phyloP scores from a whole-genome alignment of 176 grass and related monocot species.

The Rhipidocladum racemiflorum region DNA sequence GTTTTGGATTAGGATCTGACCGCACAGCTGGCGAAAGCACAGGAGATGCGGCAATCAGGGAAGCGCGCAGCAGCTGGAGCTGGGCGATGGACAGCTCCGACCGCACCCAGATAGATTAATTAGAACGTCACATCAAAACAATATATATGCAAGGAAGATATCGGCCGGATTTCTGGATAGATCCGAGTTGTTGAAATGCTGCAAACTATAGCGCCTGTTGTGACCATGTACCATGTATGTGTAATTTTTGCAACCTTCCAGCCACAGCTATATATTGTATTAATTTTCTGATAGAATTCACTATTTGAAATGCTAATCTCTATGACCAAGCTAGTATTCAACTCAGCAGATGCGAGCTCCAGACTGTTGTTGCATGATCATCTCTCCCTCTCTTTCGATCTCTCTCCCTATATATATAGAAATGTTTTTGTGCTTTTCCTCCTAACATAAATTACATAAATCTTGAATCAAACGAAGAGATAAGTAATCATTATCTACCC shows the following conservation, averaged over 20 bases:
- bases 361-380: background rate
- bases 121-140: background rate
- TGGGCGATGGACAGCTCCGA: slow-evolving; percentile 46
- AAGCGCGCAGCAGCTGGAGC: slow-evolving; percentile 42
- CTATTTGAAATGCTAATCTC: background rate
- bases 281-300: background rate
- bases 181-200: background rate
- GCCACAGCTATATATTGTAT: background rate
- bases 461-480: no score
- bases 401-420: no score
- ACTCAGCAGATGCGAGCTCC: background rate
- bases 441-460: no score
- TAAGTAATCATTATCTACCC: no score
- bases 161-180: background rate
- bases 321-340: background rate
- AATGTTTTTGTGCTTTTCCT: no score
- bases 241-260: background rate
- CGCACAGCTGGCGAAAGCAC: slow-evolving; percentile 35
- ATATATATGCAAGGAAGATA: background rate
- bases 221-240: background rate
- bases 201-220: background rate
- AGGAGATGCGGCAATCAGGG: slow-evolving; percentile 43
- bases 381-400: no score
- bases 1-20: slow-evolving; percentile 39
- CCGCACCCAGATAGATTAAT: slow-evolving; percentile 22